Percentiles rank a stretch among this genome's conserved stretches.
Conservation (phyloP, 352 stramenopile species). For the Saprolegnia parasitica region DNA sequence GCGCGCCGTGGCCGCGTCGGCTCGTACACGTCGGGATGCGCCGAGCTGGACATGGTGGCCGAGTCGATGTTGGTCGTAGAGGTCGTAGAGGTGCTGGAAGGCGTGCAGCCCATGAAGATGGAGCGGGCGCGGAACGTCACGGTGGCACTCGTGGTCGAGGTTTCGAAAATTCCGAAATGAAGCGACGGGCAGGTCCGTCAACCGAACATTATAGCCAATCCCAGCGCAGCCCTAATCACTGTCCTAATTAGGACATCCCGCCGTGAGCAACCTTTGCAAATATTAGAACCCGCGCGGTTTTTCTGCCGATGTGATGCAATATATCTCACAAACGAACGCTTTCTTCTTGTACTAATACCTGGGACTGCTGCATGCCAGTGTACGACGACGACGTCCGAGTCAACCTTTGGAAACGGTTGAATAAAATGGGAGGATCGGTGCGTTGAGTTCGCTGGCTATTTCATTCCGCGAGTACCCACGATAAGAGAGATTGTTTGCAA, state of each 20-base stretch:
- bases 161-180: slow-evolving; percentile 8
- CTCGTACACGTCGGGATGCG: not conserved
- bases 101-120: slow-evolving; percentile 2
- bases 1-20: not conserved
- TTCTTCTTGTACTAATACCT: too few relatives aligned
- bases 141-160: not conserved
- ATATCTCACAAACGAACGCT: too few relatives aligned
- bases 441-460: too few relatives aligned
- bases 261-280: too few relatives aligned
- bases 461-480: too few relatives aligned
- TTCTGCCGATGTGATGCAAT: too few relatives aligned
- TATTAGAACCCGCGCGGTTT: too few relatives aligned
- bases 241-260: not conserved
- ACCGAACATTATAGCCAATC: not conserved
- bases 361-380: too few relatives aligned
- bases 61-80: not conserved
- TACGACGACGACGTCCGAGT: too few relatives aligned
- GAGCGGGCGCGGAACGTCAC: not conserved
- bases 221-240: not conserved
- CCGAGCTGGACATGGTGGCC: not conserved
- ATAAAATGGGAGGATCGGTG: too few relatives aligned
- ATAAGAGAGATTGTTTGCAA: too few relatives aligned
- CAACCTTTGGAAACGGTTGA: too few relatives aligned
- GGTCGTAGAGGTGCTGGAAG: not conserved
- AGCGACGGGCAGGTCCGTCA: not conserved